Evolutionary conservation across 441 rosid genomes (phyloP).

Genomic region (Pelargonium myrrhifolium): DNA sequence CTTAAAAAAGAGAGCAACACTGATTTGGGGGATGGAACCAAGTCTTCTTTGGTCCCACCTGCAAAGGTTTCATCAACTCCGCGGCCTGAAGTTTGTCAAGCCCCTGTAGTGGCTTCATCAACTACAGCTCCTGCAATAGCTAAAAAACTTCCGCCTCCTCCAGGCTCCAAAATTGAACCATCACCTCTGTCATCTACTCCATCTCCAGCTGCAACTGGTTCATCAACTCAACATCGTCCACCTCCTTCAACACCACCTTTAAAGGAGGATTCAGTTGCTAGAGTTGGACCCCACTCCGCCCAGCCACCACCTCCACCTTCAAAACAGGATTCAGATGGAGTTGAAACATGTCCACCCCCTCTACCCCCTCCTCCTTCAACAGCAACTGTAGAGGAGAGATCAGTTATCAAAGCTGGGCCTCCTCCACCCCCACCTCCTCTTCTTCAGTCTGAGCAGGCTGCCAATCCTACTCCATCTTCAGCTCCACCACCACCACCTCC

Average conservation of each 20-base stretch:
- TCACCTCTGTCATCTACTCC: constrained; percentile 14
- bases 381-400: not conserved
- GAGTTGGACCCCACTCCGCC: constrained; percentile 27
- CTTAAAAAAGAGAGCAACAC: constrained; percentile 25
- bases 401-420: constrained; percentile 17
- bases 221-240: constrained; percentile 18
- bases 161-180: constrained; percentile 14
- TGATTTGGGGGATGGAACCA: constrained; percentile 22
- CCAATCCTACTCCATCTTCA: constrained; percentile 20
- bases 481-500: constrained; percentile 45
- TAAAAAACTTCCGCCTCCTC: constrained; percentile 12
- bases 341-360: not conserved
- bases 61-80: constrained; percentile 10
- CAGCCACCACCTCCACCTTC: constrained; percentile 36
- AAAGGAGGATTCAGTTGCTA: constrained; percentile 20
- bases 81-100: constrained; percentile 10
- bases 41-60: constrained; percentile 26
- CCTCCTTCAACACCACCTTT: constrained; percentile 27
- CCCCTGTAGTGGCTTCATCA: constrained; percentile 15
- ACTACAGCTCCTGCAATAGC: constrained; percentile 8
- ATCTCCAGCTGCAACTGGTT: constrained; percentile 9
- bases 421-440: constrained; percentile 58
- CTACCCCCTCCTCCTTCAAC: constrained; percentile 2
- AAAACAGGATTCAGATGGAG: not conserved
- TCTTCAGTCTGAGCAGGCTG: constrained; percentile 21